Percentiles rank a stretch among this genome's conserved stretches.
These are phyloP conservation scores for Ensete ventricosum DNA, from an alignment of 176 grass and related monocot species.

Conservation along the genomic window DNA sequence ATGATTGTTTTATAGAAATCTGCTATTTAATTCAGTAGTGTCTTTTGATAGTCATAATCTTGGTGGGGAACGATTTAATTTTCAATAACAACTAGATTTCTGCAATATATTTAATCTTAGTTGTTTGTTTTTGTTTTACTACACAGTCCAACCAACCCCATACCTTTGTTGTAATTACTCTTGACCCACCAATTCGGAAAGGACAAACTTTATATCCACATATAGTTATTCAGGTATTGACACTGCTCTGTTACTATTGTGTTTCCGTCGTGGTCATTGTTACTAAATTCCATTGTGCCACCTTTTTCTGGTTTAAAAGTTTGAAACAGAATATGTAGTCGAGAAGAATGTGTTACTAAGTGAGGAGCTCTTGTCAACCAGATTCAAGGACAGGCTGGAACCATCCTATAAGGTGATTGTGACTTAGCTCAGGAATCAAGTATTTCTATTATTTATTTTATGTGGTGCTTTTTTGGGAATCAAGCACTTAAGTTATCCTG, in stretches of 20 bases:
- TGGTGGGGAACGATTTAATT: background rate
- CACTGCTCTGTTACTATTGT: slow-evolving; percentile 15
- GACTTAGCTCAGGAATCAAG: no score
- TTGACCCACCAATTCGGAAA: slow-evolving; percentile 96
- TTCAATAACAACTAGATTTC: background rate
- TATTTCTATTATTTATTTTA: no score
- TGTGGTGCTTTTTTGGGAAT: no score
- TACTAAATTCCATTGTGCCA: slow-evolving; percentile 21
- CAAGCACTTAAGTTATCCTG: no score
- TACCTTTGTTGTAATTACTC: slow-evolving; percentile 85
- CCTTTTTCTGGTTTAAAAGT: slow-evolving; percentile 40
- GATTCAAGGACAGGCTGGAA: slow-evolving; percentile 73
- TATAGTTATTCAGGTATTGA: slow-evolving; percentile 91
- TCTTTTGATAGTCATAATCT: background rate
- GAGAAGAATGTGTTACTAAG: slow-evolving; percentile 49
- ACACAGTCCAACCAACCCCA: slow-evolving; percentile 85
- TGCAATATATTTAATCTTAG: slow-evolving; percentile 24
- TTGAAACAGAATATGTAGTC: slow-evolving; percentile 62
- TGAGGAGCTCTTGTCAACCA: slow-evolving; percentile 65
- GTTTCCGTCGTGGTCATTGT: slow-evolving; percentile 14
- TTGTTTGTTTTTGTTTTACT: slow-evolving; percentile 22
- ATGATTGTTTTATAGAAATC: slow-evolving; percentile 16
- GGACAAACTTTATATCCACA: slow-evolving; percentile 92
- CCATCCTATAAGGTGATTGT: slow-evolving; percentile 54
- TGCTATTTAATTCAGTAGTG: background rate